These are phyloP conservation scores for Lignosus rhinocerotis DNA, from an alignment of 1,284 basidiomycete species.

Conservation along the genomic window DNA sequence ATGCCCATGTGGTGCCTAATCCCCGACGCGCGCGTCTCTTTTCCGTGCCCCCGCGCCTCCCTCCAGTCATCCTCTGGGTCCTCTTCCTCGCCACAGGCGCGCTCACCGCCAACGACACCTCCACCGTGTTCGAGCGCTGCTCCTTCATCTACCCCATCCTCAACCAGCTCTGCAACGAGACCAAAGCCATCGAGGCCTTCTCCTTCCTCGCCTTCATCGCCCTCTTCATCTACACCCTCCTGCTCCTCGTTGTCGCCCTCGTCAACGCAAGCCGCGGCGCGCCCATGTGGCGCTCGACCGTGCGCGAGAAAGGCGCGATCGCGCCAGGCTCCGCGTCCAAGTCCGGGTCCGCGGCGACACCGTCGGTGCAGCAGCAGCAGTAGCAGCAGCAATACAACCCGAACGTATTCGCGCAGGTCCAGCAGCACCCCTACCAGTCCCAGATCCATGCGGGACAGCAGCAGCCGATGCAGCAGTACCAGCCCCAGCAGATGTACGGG, in stretches of 20 bases:
- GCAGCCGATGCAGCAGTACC: not conserved
- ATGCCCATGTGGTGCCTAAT: not conserved
- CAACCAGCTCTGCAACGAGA: conserved; percentile 24
- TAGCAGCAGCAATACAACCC: conserved; percentile 1
- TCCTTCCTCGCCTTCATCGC: conserved; percentile 24
- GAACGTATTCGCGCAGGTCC: not conserved
- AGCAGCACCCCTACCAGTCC: not conserved
- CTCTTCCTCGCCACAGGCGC: conserved; percentile 24
- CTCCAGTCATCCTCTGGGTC: conserved; percentile 22
- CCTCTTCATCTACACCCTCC: conserved; percentile 20
- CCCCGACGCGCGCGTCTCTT: not conserved
- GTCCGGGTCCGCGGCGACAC: not conserved
- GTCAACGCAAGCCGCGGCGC: conserved; percentile 13
- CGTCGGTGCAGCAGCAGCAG: not conserved
- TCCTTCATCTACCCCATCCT: conserved; percentile 13
- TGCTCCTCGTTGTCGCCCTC: conserved; percentile 20
- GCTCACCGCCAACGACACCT: conserved; percentile 14
- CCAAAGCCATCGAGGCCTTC: conserved; percentile 25
- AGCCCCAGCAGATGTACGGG: not conserved
- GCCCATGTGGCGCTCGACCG: conserved; percentile 21
- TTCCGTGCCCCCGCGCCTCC: not conserved
- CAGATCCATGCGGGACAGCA: not conserved
- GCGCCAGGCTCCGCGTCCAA: not conserved
- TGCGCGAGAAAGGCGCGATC: conserved; percentile 8
- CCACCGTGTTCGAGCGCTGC: conserved; percentile 16